These are phyloP conservation scores for Neofusicoccum cordaticola DNA, from an alignment of 2,329 filamentous ascomycete species.

Conservation along the genomic window DNA sequence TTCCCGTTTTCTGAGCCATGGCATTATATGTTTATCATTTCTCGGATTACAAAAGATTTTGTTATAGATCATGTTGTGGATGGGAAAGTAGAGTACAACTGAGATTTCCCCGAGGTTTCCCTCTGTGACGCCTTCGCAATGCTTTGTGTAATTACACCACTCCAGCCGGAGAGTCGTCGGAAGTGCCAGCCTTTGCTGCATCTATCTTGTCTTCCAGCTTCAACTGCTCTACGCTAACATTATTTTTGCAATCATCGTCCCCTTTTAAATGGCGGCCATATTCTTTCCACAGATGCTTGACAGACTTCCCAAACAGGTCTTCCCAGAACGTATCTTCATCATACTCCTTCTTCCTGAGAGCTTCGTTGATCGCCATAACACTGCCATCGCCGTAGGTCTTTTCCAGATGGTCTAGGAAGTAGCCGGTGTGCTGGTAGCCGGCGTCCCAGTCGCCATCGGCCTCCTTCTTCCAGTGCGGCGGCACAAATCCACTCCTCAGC, in stretches of 20 bases:
- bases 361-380: conserved; percentile 62
- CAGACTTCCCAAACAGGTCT: conserved; percentile 61
- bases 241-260: not conserved
- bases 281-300: conserved; percentile 70
- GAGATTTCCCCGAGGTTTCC: not conserved
- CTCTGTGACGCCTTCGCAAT: too few relatives aligned
- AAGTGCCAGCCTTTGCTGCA: not conserved
- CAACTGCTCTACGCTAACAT: not conserved
- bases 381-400: conserved; percentile 52
- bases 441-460: conserved; percentile 70
- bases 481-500: conserved; percentile 66
- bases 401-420: conserved; percentile 86
- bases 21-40: not conserved
- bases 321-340: conserved; percentile 57
- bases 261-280: conserved; percentile 56
- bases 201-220: not conserved
- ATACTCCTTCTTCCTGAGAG: conserved; percentile 54
- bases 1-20: not conserved
- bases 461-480: conserved; percentile 76
- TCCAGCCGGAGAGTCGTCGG: not conserved
- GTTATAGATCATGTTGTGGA: not conserved
- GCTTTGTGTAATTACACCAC: not conserved
- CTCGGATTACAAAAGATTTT: not conserved
- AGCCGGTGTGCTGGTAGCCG: conserved; percentile 88
- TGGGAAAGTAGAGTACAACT: not conserved